Evolutionary conservation across 805 yeast genomes (phyloP), one percentile per base, ranked within the genome.

Genomic region (Candida awuae): DNA sequence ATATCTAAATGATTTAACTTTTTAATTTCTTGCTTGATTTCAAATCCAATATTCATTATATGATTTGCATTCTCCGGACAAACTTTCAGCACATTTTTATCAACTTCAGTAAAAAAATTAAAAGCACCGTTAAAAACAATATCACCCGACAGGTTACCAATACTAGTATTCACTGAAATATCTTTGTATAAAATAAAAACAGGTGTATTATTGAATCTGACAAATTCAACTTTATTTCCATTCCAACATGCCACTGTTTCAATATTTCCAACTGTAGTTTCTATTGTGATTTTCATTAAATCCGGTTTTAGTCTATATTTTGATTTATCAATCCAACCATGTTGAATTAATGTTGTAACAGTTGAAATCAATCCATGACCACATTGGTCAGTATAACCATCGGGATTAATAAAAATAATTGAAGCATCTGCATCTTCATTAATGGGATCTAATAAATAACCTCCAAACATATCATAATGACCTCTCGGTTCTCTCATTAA

Each of bases 381-480:
- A 41, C 59, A 54, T 34, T 53, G 58, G 33, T 54, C 58, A 5
- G 55, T 53, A 31, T 53, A 53, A 4, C 59, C 58, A 28, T 49
- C 48, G 1, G 55, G 54, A 32, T 55, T 54, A 27, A 50, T 36
- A 33, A 55, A 55, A 7, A 55, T 42, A 4, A 48, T 49, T 1
- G 54, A 56, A 17, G 52, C 48, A 41, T 54, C 56, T 3, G 54
- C 53, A n/a, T 43, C 31, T 26, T 35, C 42, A n/a, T 37, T 19
- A 15, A 36, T 15, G 1, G 59, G 52, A 14, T 47, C 49, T 29
- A 50, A 16, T 15, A 52, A 35, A 32, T 44, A 50, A 1, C 57
- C 57, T 14, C 56, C 58, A 44, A 52, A 52, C 58, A 54, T 54
- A 35, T 54, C 58, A 29, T 53, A 45, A 37, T 54, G 59, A 3